Evolutionary conservation across 345 rosid genomes (phyloP).

Genomic region (Pugionium cornutum): DNA sequence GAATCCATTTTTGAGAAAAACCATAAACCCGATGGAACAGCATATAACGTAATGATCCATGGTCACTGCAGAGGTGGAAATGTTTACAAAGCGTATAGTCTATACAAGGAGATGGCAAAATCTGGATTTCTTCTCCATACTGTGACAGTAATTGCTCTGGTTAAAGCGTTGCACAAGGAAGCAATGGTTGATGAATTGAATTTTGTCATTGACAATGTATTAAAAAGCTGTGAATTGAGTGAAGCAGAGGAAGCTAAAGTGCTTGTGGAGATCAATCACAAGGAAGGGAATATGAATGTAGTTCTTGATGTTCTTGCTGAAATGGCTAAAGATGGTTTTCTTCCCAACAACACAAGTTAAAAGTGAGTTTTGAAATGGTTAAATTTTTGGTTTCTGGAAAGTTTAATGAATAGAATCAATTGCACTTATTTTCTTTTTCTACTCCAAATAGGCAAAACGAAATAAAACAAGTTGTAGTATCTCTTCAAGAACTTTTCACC

Average conservation of each 20-base stretch:
- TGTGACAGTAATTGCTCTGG: slow-evolving; percentile 65
- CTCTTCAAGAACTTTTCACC: too few species aligned
- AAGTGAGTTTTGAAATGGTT: neutral
- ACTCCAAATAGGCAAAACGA: too few species aligned
- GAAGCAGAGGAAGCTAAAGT: slow-evolving; percentile 77
- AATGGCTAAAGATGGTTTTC: slow-evolving; percentile 90
- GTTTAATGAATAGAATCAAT: too few species aligned
- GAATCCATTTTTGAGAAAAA: slow-evolving; percentile 66
- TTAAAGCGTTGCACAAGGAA: slow-evolving; percentile 56
- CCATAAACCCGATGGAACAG: slow-evolving; percentile 64
- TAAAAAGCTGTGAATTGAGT: slow-evolving; percentile 74
- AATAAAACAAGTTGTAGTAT: too few species aligned
- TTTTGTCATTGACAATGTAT: slow-evolving; percentile 48
- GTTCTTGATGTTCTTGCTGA: slow-evolving; percentile 67
- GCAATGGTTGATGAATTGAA: slow-evolving; percentile 61
- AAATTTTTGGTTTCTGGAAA: too few species aligned
- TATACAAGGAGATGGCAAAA: slow-evolving; percentile 69
- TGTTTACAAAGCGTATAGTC: slow-evolving; percentile 55
- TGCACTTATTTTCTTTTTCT: too few species aligned
- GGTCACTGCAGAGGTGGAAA: slow-evolving; percentile 75
- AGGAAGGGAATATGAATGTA: slow-evolving; percentile 84
- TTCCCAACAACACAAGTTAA: slow-evolving; percentile 54
- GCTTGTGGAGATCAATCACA: slow-evolving; percentile 73
- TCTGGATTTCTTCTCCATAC: slow-evolving; percentile 64
- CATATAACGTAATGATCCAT: slow-evolving; percentile 73